phyloP scores from a whole-genome alignment of 495 filamentous ascomycete species.

The Penicillium samsonianum region DNA sequence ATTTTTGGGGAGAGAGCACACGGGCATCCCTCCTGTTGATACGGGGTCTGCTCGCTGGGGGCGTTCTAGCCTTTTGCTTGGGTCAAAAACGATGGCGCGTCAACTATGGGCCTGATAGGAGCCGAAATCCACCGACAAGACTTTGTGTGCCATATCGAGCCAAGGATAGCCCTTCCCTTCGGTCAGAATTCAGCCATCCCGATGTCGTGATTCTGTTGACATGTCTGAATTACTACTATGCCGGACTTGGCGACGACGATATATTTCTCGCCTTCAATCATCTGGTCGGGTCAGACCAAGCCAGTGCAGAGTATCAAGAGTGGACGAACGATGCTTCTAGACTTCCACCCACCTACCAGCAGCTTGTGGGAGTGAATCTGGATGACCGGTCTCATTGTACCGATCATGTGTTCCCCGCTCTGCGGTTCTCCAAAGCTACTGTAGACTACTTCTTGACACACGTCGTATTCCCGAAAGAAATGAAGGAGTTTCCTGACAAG shows the following conservation, averaged over 20 bases:
- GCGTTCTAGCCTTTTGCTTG: conserved; percentile 57
- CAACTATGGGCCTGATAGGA: conserved; percentile 33
- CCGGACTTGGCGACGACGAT: conserved; percentile 57
- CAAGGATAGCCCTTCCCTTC: conserved; percentile 63
- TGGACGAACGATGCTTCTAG: conserved; percentile 49
- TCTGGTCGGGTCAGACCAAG: conserved; percentile 57
- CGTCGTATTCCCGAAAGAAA: conserved; percentile 66
- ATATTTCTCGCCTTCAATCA: conserved; percentile 50
- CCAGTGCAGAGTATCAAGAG: conserved; percentile 51
- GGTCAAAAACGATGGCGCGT: conserved; percentile 65
- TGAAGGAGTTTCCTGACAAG: conserved; percentile 64
- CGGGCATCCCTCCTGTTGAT: no score
- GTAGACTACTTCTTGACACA: conserved; percentile 65
- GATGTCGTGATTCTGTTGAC: conserved; percentile 71
- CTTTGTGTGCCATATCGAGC: conserved; percentile 71
- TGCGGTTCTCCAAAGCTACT: conserved; percentile 52
- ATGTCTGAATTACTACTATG: conserved; percentile 68
- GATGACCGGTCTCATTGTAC: conserved; percentile 48
- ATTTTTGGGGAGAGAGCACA: no score
- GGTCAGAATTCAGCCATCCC: conserved; percentile 74
- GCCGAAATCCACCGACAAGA: conserved; percentile 44
- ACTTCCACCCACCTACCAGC: conserved; percentile 42
- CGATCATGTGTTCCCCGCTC: conserved; percentile 49
- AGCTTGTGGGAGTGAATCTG: conserved; percentile 60
- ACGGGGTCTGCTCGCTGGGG: conserved; percentile 50